Conservation (phyloP, 148 eudicot genomes). For the Pouteria glomerata region DNA sequence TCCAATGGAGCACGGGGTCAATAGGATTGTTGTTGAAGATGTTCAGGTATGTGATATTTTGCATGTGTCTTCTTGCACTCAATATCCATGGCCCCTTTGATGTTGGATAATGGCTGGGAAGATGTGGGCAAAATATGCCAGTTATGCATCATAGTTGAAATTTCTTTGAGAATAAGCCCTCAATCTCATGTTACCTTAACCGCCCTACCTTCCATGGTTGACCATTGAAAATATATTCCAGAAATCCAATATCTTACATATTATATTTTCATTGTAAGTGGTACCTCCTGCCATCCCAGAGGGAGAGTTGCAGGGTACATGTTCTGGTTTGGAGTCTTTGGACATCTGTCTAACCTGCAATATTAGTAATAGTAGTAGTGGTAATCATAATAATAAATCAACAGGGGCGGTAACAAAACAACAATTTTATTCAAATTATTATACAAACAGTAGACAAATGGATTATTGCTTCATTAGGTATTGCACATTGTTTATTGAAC, state of each 20-base stretch:
- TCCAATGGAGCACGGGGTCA: conserved; percentile 97
- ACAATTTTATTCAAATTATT: not conserved
- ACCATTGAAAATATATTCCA: not conserved
- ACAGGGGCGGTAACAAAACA: no score
- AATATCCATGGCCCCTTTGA: not conserved
- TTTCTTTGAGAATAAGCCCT: not conserved
- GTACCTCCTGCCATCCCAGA: not conserved
- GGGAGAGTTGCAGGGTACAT: not conserved
- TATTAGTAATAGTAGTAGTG: no score
- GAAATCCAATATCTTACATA: not conserved
- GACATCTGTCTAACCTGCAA: no score
- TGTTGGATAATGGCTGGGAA: not conserved
- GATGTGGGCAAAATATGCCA: not conserved
- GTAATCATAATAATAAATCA: no score
- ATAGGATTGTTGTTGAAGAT: conserved; percentile 92
- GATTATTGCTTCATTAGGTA: not conserved
- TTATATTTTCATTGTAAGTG: not conserved
- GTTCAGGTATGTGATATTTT: conserved; percentile 62
- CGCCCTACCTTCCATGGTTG: not conserved
- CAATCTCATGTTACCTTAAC: not conserved
- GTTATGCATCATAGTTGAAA: not conserved
- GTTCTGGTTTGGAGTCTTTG: conserved; percentile 1
- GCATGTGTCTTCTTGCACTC: not conserved
- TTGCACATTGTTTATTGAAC: not conserved
- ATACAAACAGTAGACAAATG: not conserved